phyloP scores from a whole-genome alignment of 2,329 filamentous ascomycete species.

The Exophiala calicioides region DNA sequence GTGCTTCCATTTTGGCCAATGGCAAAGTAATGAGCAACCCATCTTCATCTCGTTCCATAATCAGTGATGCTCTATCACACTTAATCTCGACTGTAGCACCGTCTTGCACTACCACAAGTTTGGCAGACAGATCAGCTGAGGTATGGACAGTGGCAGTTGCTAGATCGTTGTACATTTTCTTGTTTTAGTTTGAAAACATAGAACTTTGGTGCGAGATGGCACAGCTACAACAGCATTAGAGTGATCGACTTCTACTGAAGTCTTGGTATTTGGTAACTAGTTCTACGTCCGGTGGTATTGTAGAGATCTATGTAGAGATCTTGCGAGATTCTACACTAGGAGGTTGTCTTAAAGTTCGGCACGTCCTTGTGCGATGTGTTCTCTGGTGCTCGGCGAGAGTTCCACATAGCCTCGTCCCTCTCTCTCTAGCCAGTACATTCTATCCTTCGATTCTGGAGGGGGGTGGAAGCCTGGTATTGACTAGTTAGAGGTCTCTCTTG shows the following conservation, averaged over 20 bases:
- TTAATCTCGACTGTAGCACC: constrained; percentile 5
- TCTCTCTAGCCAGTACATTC: constrained; percentile 15
- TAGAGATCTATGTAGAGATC: too few species aligned
- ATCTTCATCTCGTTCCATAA: constrained; percentile 6
- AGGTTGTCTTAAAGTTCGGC: too few species aligned
- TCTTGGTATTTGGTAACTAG: too few species aligned
- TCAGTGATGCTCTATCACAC: constrained; percentile 10
- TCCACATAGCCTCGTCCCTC: constrained; percentile 14
- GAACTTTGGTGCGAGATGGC: constrained; percentile 20
- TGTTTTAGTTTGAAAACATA: constrained; percentile 16
- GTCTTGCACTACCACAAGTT: constrained; percentile 13
- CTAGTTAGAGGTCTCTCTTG: too few species aligned
- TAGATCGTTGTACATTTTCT: constrained; percentile 7
- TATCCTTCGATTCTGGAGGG: constrained; percentile 6
- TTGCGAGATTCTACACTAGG: too few species aligned
- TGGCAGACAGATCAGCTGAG: constrained; percentile 17
- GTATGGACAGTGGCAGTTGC: constrained; percentile 10
- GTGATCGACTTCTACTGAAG: too few species aligned
- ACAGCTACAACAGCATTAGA: constrained; percentile 15
- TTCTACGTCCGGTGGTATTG: too few species aligned
- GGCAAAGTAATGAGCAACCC: constrained; percentile 18
- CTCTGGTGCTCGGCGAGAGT: too few species aligned
- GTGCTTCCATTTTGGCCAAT: constrained; percentile 1
- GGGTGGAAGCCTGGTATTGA: constrained; percentile 6
- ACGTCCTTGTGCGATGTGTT: too few species aligned